Evolutionary conservation across 495 filamentous ascomycete genomes (phyloP), one percentile per base, ranked within the genome.

Genomic region (Patellaria atrata): DNA sequence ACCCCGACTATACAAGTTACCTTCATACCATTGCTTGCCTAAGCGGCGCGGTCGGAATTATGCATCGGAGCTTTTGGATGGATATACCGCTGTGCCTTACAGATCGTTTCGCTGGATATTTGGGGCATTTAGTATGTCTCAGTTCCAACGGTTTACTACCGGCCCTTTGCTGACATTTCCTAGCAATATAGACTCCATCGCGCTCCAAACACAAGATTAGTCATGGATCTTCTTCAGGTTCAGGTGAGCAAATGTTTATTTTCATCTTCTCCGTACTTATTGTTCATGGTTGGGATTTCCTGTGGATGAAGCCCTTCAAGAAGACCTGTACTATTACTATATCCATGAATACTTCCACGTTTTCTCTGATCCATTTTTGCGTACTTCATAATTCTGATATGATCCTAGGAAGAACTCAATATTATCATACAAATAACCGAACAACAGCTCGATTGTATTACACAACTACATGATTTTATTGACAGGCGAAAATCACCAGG

Each of bases 351-450:
- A n/a, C n/a, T n/a, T n/a, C n/a, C n/a, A n/a, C n/a, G n/a, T n/a
- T n/a, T n/a, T n/a, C n/a, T n/a, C n/a, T n/a, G n/a, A n/a, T n/a
- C n/a, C n/a, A n/a, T n/a, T n/a, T n/a, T n/a, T n/a, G n/a, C n/a
- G n/a, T n/a, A n/a, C n/a, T n/a, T n/a, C n/a, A n/a, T n/a, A n/a
- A n/a, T n/a, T n/a, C n/a, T n/a, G n/a, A n/a, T n/a, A n/a, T n/a
- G n/a, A n/a, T n/a, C n/a, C n/a, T n/a, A n/a, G 38, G 57, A 60
- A 45, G 57, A 60, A 27, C 36, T 60, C 2, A 57, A 55, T 30
- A 57, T 60, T 22, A 46, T 60, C 11, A 51, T 56, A 11, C 41
- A 55, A 26, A 52, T 60, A n/a, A 60, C 53, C 28, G 41, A 58
- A n/a, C 48, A 56, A 33, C 57, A 60, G 41, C 48, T 57, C 23